A percentile compares a stretch with the other conserved stretches of the same genome.
These are phyloP conservation scores for Luffa acutangula DNA, from an alignment of 306 rosid species.

Conservation along the genomic window DNA sequence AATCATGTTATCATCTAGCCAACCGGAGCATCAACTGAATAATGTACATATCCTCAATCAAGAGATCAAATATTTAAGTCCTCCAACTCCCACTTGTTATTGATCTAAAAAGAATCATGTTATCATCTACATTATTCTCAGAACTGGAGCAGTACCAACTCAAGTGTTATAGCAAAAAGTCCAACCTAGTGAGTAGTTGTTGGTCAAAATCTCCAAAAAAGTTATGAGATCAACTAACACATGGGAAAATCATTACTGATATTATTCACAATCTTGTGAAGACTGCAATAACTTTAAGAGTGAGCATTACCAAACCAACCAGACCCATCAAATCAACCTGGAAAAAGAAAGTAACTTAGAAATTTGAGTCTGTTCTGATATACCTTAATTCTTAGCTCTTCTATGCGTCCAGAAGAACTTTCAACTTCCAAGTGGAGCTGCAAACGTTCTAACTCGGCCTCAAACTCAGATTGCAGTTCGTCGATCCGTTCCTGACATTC, in stretches of 20 bases:
- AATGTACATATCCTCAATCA: no score
- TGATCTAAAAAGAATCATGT: not conserved
- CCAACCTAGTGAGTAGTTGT: not conserved
- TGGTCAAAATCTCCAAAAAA: not conserved
- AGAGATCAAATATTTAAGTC: no score
- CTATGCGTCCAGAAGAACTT: slow-evolving; percentile 20
- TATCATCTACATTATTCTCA: no score
- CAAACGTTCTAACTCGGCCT: slow-evolving; percentile 61
- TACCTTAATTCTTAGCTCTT: slow-evolving; percentile 39
- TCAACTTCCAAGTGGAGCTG: slow-evolving; percentile 61
- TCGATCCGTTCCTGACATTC: slow-evolving; percentile 40
- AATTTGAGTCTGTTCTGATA: not conserved
- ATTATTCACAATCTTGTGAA: not conserved
- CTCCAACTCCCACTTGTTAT: no score
- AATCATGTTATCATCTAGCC: not conserved
- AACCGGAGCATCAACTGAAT: no score
- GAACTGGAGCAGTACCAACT: not conserved
- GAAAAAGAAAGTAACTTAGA: not conserved
- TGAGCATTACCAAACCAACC: not conserved
- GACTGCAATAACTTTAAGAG: not conserved
- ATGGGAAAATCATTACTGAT: not conserved
- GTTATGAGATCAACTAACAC: not conserved
- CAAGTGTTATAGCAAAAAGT: not conserved
- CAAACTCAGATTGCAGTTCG: slow-evolving; percentile 66
- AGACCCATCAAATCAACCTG: not conserved